These are phyloP conservation scores for Epichloe amarillans DNA, from an alignment of 2,329 filamentous ascomycete species.

Conservation along the genomic window DNA sequence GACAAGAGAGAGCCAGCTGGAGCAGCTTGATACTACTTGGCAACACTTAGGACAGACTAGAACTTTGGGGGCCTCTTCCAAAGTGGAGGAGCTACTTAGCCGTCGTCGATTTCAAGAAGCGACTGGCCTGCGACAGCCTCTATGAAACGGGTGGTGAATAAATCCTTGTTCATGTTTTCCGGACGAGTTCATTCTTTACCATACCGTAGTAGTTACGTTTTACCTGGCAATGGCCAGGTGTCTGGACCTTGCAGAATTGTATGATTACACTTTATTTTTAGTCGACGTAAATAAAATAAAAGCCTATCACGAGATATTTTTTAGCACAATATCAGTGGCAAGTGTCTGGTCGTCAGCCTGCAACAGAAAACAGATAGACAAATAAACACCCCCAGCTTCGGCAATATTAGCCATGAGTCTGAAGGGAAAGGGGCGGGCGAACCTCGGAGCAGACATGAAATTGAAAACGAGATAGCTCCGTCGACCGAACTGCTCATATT, in stretches of 20 bases:
- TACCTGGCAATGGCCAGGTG: neutral
- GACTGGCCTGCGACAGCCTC: slow-evolving; percentile 15
- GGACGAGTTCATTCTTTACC: neutral
- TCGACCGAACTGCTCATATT: neutral
- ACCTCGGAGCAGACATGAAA: too few relatives aligned
- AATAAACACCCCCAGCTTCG: too few relatives aligned
- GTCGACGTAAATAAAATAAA: too few relatives aligned
- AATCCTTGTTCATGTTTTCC: neutral
- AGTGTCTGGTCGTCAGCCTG: too few relatives aligned
- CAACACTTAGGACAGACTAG: slow-evolving; percentile 40
- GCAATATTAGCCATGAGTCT: too few relatives aligned
- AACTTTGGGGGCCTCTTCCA: slow-evolving; percentile 35
- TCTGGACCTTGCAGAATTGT: neutral
- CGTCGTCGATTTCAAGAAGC: slow-evolving; percentile 33
- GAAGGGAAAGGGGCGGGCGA: too few relatives aligned
- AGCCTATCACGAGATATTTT: too few relatives aligned
- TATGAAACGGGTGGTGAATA: neutral
- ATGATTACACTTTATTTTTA: too few relatives aligned
- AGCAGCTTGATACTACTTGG: slow-evolving; percentile 38
- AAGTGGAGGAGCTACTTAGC: slow-evolving; percentile 44
- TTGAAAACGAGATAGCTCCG: too few relatives aligned
- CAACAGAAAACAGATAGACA: too few relatives aligned
- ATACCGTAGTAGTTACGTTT: neutral
- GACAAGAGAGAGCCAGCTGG: slow-evolving; percentile 10
- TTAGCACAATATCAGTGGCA: too few relatives aligned